Evolutionary conservation across 75 land plant species (phyloP), one percentile per base, ranked within the genome.

Genomic region (Ceratopteris richardii): DNA sequence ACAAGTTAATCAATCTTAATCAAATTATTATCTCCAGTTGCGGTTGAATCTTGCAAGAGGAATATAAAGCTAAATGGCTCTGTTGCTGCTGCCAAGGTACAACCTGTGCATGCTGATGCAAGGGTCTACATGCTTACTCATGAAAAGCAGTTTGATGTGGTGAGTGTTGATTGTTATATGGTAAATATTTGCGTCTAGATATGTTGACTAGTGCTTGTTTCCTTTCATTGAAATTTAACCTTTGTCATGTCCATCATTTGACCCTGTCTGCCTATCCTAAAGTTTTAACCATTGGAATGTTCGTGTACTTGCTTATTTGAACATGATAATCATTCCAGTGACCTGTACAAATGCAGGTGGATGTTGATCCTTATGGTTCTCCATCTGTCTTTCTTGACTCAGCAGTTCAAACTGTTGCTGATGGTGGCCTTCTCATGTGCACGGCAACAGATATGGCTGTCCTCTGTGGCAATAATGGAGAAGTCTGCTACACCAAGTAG

Each of bases 381-480:
- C 99, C 99, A 23, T 83, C 91, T 29, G 66, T 90, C 0, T 95
- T 95, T 70, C 65, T 95, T 77, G 99, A 95, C 70, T 90, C 97
- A 29, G 99, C 99, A 13, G 86, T 95, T 55, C 99, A 95, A 58
- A 72, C 92, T 44, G 78, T 95, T 63, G 79, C 69, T 26, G 99
- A 95, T 66, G 99, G 99, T 13, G 99, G 99, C 22, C 73, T 95
- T 51, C 69, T 95, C 29, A 79, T 90, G 84, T 95, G 99, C 62
- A 95, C 99, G 26, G 99, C 97, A 44, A 95, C 99, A 57, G 99
- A 95, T 67, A 86, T 95, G 97, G 99, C 99, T 33, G 96, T 95
- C 16, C 71, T 95, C 0, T 95, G 99, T 80, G 99, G 99, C 33
- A 82, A 84, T 52, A 90, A 90, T 80, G 99, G 88, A 16, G 99